Evolutionary conservation across 371 early-diverging fungal genomes (phyloP).

Genomic region (Globomyces sp.): DNA sequence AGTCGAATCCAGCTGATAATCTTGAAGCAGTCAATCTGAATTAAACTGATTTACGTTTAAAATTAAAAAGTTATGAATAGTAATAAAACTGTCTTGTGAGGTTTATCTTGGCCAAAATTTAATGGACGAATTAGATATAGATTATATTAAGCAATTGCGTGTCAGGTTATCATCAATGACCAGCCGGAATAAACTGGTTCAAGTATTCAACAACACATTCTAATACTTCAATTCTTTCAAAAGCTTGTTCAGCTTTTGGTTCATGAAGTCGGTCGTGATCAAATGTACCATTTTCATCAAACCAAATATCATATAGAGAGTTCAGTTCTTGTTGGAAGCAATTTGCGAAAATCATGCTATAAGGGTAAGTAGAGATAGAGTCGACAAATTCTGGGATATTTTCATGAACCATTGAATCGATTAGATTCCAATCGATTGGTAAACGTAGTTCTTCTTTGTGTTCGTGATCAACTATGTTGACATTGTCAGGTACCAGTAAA

Average conservation of each 20-base stretch:
- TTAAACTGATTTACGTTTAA: neutral
- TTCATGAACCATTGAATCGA: no score
- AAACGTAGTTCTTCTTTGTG: no score
- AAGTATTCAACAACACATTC: neutral
- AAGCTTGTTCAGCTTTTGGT: neutral
- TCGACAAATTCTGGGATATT: neutral
- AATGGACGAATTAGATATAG: no score
- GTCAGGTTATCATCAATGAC: neutral
- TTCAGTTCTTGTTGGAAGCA: slow-evolving; percentile 8
- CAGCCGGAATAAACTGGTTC: neutral
- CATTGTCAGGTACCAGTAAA: no score
- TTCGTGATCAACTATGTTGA: no score
- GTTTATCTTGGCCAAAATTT: no score
- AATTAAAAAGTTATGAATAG: neutral
- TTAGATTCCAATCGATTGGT: no score
- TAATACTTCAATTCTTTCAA: slow-evolving; percentile 1
- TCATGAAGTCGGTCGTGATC: neutral
- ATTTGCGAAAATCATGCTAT: neutral
- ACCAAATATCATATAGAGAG: slow-evolving; percentile 1
- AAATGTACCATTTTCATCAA: slow-evolving; percentile 5
- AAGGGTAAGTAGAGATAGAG: neutral
- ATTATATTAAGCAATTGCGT: neutral
- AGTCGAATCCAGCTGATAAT: neutral
- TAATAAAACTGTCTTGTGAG: neutral
- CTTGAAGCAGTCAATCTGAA: neutral